Conservation (phyloP, 1,284 basidiomycete genomes). For the Pseudozyma sp. region DNA sequence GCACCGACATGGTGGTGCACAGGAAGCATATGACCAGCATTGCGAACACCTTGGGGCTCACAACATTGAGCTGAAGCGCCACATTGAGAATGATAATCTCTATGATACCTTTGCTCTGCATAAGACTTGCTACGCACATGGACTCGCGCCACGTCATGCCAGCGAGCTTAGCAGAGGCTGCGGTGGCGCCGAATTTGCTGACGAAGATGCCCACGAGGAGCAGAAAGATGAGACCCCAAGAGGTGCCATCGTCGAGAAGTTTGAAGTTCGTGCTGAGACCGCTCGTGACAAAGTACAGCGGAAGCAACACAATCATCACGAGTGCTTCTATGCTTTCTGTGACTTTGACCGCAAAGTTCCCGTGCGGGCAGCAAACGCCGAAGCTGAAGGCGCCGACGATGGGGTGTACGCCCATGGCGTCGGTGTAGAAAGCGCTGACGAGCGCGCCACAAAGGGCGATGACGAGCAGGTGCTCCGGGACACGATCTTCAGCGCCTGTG, state of each 20-base stretch:
- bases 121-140: slow-evolving; percentile 48
- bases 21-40: slow-evolving; percentile 56
- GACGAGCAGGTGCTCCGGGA: slow-evolving; percentile 44
- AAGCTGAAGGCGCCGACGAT: slow-evolving; percentile 55
- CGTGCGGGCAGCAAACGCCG: slow-evolving; percentile 51
- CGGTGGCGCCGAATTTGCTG: slow-evolving; percentile 49
- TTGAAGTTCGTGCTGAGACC: slow-evolving; percentile 54
- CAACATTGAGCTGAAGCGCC: slow-evolving; percentile 39
- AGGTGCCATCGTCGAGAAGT: slow-evolving; percentile 39
- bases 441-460: slow-evolving; percentile 47
- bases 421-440: slow-evolving; percentile 50
- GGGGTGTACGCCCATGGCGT: slow-evolving; percentile 50
- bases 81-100: slow-evolving; percentile 58
- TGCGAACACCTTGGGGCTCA: slow-evolving; percentile 44
- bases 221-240: slow-evolving; percentile 54
- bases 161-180: slow-evolving; percentile 36
- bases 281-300: slow-evolving; percentile 53
- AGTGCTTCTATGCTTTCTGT: slow-evolving; percentile 55
- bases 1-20: slow-evolving; percentile 48
- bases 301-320: slow-evolving; percentile 45
- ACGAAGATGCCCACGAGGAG: slow-evolving; percentile 52
- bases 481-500: slow-evolving; percentile 30
- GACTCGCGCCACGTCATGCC: slow-evolving; percentile 51
- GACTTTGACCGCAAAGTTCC: slow-evolving; percentile 50
- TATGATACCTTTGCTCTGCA: slow-evolving; percentile 58